A percentile compares a stretch with the other conserved stretches of the same genome.
These are phyloP conservation scores for Aureobasidium namibiae DNA, from an alignment of 2,329 filamentous ascomycete genomes.

Conservation along the genomic window DNA sequence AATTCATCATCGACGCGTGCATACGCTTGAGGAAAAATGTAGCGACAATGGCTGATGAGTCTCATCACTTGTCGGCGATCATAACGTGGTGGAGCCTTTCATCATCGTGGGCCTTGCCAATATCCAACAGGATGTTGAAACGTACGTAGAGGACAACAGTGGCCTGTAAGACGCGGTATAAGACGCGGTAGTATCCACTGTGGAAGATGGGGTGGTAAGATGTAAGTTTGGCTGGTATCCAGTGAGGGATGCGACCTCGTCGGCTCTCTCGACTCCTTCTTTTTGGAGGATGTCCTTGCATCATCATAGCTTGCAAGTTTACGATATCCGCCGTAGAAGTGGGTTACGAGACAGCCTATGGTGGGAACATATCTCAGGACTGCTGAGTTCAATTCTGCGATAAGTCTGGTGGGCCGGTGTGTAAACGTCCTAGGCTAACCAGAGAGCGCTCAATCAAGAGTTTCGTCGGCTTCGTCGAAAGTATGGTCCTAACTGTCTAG, in stretches of 20 bases:
- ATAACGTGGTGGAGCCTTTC: background rate
- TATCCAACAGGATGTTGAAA: too few relatives aligned
- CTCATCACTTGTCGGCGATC: background rate
- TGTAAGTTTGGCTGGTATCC: too few relatives aligned
- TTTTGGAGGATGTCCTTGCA: background rate
- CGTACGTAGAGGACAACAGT: too few relatives aligned
- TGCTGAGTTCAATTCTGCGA: background rate
- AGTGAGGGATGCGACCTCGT: too few relatives aligned
- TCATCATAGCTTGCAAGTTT: background rate
- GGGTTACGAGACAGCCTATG: too few relatives aligned
- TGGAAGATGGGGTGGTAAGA: too few relatives aligned
- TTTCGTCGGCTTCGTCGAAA: background rate
- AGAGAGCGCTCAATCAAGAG: background rate
- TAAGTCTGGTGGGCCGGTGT: background rate
- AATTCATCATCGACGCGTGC: background rate
- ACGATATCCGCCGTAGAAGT: too few relatives aligned
- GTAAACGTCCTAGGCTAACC: background rate
- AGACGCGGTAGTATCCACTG: too few relatives aligned
- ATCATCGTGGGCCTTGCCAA: too few relatives aligned
- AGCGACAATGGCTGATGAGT: background rate
- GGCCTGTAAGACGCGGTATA: too few relatives aligned
- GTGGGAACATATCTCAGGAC: too few relatives aligned
- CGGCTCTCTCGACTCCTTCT: background rate
- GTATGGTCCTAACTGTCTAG: background rate
- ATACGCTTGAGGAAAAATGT: background rate